phyloP scores from a whole-genome alignment of 768 basidiomycete species.

The Scleroderma bovista region DNA sequence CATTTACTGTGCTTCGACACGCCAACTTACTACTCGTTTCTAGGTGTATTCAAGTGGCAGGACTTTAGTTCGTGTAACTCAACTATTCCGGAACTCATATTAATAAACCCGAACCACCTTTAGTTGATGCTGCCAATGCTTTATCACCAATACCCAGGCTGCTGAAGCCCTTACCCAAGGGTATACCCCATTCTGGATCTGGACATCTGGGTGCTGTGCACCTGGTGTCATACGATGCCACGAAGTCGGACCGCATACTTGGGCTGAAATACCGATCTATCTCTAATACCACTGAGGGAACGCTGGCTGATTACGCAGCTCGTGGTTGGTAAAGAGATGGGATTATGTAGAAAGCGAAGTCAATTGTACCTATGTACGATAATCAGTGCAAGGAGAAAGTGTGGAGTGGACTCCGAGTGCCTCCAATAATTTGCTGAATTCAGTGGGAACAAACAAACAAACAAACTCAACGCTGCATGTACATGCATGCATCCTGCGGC shows the following conservation, averaged over 20 bases:
- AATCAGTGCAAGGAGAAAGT: no score
- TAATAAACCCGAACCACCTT: neutral
- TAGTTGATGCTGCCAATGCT: slow-evolving; percentile 36
- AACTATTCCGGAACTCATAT: neutral
- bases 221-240: slow-evolving; percentile 25
- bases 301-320: slow-evolving; percentile 37
- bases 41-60: slow-evolving; percentile 28
- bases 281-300: slow-evolving; percentile 37
- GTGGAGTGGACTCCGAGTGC: no score
- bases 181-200: slow-evolving; percentile 29
- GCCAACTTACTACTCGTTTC: neutral
- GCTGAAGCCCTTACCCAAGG: slow-evolving; percentile 25
- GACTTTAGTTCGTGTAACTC: slow-evolving; percentile 24
- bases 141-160: slow-evolving; percentile 27
- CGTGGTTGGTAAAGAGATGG: slow-evolving; percentile 33
- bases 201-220: slow-evolving; percentile 23
- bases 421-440: no score
- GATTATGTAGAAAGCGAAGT: neutral
- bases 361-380: no score
- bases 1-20: neutral
- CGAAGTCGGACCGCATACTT: slow-evolving; percentile 36
- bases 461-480: no score
- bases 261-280: slow-evolving; percentile 37
- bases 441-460: no score
- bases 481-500: no score